phyloP scores from a whole-genome alignment of 1,139 yeast species.

The Magnusiomyces sp. region DNA sequence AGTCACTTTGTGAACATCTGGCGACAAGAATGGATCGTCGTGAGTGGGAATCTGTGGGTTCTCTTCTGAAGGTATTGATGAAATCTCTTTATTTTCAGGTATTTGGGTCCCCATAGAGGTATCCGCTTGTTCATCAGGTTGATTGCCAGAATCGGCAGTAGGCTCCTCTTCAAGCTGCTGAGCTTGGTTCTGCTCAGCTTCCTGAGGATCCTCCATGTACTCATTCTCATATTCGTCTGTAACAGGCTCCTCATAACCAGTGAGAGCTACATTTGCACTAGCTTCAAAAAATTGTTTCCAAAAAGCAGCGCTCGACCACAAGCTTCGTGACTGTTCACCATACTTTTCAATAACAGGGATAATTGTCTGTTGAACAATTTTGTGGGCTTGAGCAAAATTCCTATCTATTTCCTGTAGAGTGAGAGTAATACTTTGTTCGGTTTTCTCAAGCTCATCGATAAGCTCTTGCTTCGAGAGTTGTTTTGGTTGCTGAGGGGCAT shows the following conservation, averaged over 20 bases:
- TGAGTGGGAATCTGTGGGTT: neutral
- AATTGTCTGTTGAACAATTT: constrained; percentile 51
- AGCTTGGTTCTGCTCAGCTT: neutral
- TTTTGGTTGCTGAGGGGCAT: no score
- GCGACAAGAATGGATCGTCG: neutral
- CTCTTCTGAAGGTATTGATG: no score
- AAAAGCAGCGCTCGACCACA: constrained; percentile 55
- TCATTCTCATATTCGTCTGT: constrained; percentile 1
- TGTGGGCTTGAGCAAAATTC: constrained; percentile 55
- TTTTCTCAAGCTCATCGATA: constrained; percentile 50
- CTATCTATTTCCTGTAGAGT: constrained; percentile 74
- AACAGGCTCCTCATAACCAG: constrained; percentile 46
- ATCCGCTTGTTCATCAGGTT: neutral
- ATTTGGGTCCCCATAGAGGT: no score
- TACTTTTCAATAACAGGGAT: constrained; percentile 55
- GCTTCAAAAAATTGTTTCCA: constrained; percentile 74
- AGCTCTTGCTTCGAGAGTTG: neutral
- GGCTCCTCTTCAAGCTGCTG: neutral
- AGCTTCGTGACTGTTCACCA: constrained; percentile 44
- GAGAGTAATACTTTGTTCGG: constrained; percentile 76
- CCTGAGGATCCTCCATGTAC: neutral
- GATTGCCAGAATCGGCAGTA: neutral
- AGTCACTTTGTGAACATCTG: neutral
- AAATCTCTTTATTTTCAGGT: neutral
- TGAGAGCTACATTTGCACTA: constrained; percentile 60